These are phyloP conservation scores for Scalesia atractyloides DNA, from an alignment of 129 eudicot genomes.

Conservation along the genomic window DNA sequence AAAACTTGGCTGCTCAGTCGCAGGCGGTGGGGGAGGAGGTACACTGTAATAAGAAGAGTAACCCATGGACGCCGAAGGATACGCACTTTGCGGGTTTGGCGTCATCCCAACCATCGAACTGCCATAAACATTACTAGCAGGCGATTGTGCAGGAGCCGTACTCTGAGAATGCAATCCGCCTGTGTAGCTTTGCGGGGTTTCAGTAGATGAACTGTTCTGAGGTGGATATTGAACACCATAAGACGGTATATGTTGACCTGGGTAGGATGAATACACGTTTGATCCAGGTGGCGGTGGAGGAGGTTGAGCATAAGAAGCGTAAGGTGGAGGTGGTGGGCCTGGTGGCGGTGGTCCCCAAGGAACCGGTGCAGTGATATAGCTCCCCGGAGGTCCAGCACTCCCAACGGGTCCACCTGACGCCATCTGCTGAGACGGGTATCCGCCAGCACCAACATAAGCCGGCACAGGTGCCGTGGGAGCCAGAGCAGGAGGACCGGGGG, in stretches of 20 bases:
- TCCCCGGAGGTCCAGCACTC: slow-evolving; percentile 53
- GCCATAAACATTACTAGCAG: slow-evolving; percentile 51
- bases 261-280: slow-evolving; percentile 50
- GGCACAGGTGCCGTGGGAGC: slow-evolving; percentile 45
- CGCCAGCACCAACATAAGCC: slow-evolving; percentile 62
- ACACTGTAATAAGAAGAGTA: slow-evolving; percentile 60
- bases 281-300: slow-evolving; percentile 74
- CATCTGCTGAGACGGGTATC: slow-evolving; percentile 78
- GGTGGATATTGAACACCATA: slow-evolving; percentile 67
- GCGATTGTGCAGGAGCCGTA: slow-evolving; percentile 46
- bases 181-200: slow-evolving; percentile 45
- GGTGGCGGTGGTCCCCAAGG: slow-evolving; percentile 82
- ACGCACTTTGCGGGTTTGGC: slow-evolving; percentile 51
- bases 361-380: slow-evolving; percentile 62
- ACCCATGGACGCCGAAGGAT: slow-evolving; percentile 52
- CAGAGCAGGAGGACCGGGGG: slow-evolving; percentile 67
- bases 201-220: slow-evolving; percentile 48
- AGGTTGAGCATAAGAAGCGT: slow-evolving; percentile 52
- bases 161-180: slow-evolving; percentile 62
- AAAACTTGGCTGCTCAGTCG: slow-evolving; percentile 54
- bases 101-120: slow-evolving; percentile 45
- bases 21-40: slow-evolving; percentile 76
- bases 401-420: slow-evolving; percentile 73
- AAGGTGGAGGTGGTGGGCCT: slow-evolving; percentile 58
- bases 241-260: slow-evolving; percentile 52